Evolutionary conservation across 768 basidiomycete species (phyloP).

Genomic region (Panellus pusillus): DNA sequence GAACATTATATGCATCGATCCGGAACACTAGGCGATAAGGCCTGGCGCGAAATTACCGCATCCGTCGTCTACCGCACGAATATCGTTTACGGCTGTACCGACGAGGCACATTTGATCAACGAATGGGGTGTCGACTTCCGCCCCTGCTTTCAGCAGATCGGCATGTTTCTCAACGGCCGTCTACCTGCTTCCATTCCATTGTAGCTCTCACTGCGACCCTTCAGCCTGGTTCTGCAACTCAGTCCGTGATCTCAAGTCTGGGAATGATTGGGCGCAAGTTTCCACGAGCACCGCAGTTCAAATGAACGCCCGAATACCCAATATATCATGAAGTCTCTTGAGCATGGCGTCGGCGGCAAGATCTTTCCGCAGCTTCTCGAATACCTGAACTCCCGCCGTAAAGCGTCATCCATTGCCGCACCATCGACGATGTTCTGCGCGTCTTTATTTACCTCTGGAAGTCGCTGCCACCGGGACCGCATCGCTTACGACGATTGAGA

Average conservation of each 20-base stretch:
- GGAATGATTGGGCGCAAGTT: background rate
- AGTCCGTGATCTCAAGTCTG: background rate
- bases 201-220: background rate
- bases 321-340: background rate
- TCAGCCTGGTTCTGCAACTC: too few species aligned
- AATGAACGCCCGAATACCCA: conserved; percentile 8
- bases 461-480: too few species aligned
- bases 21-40: background rate
- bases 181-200: conserved; percentile 2
- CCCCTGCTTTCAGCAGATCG: conserved; percentile 17
- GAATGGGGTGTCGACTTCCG: conserved; percentile 18
- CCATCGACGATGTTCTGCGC: background rate
- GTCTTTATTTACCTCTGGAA: background rate
- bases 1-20: too few species aligned
- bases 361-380: conserved; percentile 7
- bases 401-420: conserved; percentile 1
- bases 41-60: conserved; percentile 17
- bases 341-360: background rate
- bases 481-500: too few species aligned
- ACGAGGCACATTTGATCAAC: conserved; percentile 19
- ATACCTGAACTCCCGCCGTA: conserved; percentile 8
- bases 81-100: conserved; percentile 16
- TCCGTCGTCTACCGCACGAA: conserved; percentile 14
- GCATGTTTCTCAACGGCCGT: conserved; percentile 4
- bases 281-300: background rate